Conservation (phyloP, 2,329 filamentous ascomycete species). For the Diaporthe australafricana region DNA sequence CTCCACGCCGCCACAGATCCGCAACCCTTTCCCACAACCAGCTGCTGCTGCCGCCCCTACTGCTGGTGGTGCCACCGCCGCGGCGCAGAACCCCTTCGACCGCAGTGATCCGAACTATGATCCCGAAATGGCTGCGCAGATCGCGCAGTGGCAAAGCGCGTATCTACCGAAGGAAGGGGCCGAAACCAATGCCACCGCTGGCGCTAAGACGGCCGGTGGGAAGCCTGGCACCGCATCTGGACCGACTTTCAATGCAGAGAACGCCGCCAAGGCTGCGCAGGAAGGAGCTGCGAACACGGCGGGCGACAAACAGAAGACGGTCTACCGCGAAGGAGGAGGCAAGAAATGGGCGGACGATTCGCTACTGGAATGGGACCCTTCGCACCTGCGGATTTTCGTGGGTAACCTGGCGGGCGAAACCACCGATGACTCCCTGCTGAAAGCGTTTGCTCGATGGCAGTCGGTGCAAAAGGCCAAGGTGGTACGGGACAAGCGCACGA, state of each 20-base stretch:
- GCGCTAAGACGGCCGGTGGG: conserved; percentile 41
- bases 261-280: conserved; percentile 52
- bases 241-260: conserved; percentile 47
- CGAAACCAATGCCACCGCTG: conserved; percentile 42
- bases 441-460: conserved; percentile 89
- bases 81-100: conserved; percentile 40
- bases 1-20: conserved; percentile 73
- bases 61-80: conserved; percentile 36
- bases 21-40: conserved; percentile 83
- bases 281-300: conserved; percentile 59
- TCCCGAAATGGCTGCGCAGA: conserved; percentile 88
- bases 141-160: conserved; percentile 94
- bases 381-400: conserved; percentile 94
- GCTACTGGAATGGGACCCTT: conserved; percentile 94
- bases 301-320: conserved; percentile 82
- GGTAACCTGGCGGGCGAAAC: conserved; percentile 97
- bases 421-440: conserved; percentile 93
- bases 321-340: conserved; percentile 88
- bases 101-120: conserved; percentile 63
- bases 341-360: conserved; percentile 92
- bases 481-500: conserved; percentile 93
- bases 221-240: conserved; percentile 44
- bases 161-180: conserved; percentile 75
- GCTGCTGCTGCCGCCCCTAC: conserved; percentile 50
- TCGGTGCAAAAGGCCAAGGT: conserved; percentile 94